These are phyloP conservation scores for Cryomyces minteri DNA, from an alignment of 495 filamentous ascomycete genomes.

Conservation along the genomic window DNA sequence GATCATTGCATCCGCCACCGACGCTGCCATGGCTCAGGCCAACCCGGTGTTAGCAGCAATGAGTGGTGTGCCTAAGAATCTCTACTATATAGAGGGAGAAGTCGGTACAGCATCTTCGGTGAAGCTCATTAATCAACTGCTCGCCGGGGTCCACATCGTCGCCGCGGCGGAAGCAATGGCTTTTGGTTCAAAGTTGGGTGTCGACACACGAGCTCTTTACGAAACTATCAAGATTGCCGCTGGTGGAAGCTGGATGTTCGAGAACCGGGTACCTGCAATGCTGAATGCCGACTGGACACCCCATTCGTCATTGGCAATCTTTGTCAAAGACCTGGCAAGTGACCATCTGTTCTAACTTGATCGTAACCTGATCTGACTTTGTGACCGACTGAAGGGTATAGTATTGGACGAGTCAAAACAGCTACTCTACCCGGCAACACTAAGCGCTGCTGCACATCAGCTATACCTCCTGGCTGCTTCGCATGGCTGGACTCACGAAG, in stretches of 20 bases:
- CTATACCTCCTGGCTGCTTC: background rate
- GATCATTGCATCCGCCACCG: constrained; percentile 56
- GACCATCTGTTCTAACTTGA: too few relatives aligned
- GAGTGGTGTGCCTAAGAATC: constrained; percentile 33
- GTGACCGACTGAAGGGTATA: background rate
- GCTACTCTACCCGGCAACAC: background rate
- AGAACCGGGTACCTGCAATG: constrained; percentile 53
- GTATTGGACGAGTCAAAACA: background rate
- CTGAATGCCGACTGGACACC: constrained; percentile 46
- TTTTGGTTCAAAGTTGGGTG: constrained; percentile 9
- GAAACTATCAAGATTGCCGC: constrained; percentile 39
- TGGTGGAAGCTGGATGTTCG: constrained; percentile 70
- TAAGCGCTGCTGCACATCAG: background rate
- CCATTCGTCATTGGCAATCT: constrained; percentile 51
- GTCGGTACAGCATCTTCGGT: constrained; percentile 64
- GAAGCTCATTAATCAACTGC: constrained; percentile 57
- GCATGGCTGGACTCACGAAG: background rate
- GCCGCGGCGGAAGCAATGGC: constrained; percentile 10
- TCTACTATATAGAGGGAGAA: constrained; percentile 57
- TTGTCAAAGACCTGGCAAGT: constrained; percentile 50
- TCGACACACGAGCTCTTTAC: constrained; percentile 38
- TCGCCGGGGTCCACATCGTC: constrained; percentile 10
- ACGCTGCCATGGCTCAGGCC: constrained; percentile 36
- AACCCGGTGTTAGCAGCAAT: constrained; percentile 43
- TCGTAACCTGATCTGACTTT: background rate